Percentiles rank a stretch among this genome's conserved stretches.
Evolutionary conservation across 2,329 filamentous ascomycete genomes (phyloP).

Genomic region (Coniella lustricola): DNA sequence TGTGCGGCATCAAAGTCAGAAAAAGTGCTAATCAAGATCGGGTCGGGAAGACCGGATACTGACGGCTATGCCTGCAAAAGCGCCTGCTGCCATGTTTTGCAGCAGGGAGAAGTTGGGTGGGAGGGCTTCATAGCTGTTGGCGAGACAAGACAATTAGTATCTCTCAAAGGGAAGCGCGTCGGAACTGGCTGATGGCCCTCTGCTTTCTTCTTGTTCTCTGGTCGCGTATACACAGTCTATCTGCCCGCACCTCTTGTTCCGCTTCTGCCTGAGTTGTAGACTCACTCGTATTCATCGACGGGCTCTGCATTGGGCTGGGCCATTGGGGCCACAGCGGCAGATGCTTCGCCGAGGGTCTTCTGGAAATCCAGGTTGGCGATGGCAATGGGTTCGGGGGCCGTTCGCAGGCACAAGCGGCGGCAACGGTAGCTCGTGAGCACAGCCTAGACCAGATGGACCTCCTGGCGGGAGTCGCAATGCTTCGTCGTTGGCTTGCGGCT

Average conservation of each 20-base stretch:
- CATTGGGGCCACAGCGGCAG: conserved; percentile 62
- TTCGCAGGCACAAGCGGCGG: conserved; percentile 14
- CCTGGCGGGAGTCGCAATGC: neutral
- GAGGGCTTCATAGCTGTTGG: conserved; percentile 76
- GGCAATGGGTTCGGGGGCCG: conserved; percentile 15
- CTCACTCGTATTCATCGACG: conserved; percentile 61
- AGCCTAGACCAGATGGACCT: neutral
- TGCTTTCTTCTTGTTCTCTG: no score
- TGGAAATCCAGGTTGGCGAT: conserved; percentile 58
- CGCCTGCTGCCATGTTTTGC: conserved; percentile 93
- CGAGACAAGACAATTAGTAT: conserved; percentile 9
- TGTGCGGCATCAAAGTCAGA: conserved; percentile 29
- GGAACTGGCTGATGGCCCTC: no score
- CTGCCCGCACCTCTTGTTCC: neutral
- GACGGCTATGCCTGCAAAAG: conserved; percentile 94
- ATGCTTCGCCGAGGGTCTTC: conserved; percentile 55
- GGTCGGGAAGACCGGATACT: conserved; percentile 25
- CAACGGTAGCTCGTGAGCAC: neutral
- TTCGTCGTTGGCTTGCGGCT: neutral
- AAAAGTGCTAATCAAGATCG: neutral
- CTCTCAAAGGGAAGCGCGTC: no score
- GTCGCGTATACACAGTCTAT: neutral
- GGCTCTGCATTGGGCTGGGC: conserved; percentile 60
- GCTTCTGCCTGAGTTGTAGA: conserved; percentile 16
- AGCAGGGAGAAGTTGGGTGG: conserved; percentile 89